phyloP scores from a whole-genome alignment of 805 yeast genomes.

The Suhomyces canberraensis region DNA sequence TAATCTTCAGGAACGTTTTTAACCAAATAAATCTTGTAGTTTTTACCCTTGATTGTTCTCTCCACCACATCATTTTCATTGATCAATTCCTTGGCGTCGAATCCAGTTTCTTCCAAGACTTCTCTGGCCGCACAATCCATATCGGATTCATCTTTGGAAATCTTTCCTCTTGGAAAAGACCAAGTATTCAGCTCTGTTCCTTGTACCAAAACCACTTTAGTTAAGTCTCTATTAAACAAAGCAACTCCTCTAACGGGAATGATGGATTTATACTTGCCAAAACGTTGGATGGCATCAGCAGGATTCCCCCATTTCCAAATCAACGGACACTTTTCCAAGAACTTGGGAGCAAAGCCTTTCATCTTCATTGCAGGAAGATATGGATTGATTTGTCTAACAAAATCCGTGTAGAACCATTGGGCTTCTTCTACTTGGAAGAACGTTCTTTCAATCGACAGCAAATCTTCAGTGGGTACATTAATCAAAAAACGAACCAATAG shows the following conservation, averaged over 20 bases:
- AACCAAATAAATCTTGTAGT: slow-evolving; percentile 76
- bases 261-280: slow-evolving; percentile 78
- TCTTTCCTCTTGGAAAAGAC: slow-evolving; percentile 98
- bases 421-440: slow-evolving; percentile 97
- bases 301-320: slow-evolving; percentile 86
- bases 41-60: slow-evolving; percentile 77
- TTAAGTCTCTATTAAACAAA: slow-evolving; percentile 64
- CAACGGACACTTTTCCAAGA: slow-evolving; percentile 68
- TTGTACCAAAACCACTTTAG: slow-evolving; percentile 73
- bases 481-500: slow-evolving; percentile 83
- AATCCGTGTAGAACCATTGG: slow-evolving; percentile 95
- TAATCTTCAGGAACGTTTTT: slow-evolving; percentile 74
- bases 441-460: slow-evolving; percentile 74
- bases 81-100: slow-evolving; percentile 67
- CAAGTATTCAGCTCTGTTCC: slow-evolving; percentile 79
- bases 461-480: slow-evolving; percentile 89
- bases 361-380: slow-evolving; percentile 72
- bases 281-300: slow-evolving; percentile 70
- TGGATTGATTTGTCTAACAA: slow-evolving; percentile 68
- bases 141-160: slow-evolving; percentile 89
- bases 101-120: slow-evolving; percentile 90
- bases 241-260: slow-evolving; percentile 98
- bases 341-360: slow-evolving; percentile 66
- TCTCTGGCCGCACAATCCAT: slow-evolving; percentile 88
- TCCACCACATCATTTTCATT: slow-evolving; percentile 74